Percentiles rank a stretch among this genome's conserved stretches.
Conservation (phyloP, 2,329 filamentous ascomycete species). For the Colletotrichum coccodes region DNA sequence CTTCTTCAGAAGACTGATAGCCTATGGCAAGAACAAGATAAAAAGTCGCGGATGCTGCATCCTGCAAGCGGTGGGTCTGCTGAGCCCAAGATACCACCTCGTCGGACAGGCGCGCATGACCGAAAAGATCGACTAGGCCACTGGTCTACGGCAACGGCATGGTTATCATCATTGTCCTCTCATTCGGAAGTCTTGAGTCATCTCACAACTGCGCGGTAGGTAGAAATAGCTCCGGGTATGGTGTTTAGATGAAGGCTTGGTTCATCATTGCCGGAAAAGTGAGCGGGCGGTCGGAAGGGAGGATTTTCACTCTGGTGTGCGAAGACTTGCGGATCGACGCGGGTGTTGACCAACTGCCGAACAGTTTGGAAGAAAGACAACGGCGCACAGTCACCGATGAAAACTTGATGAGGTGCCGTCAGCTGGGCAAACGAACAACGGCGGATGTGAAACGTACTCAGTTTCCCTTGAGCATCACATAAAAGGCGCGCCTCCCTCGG, state of each 20-base stretch:
- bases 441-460: conserved; percentile 39
- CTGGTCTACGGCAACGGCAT: conserved; percentile 43
- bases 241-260: conserved; percentile 35
- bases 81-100: conserved; percentile 55
- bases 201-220: conserved; percentile 37
- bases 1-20: conserved; percentile 52
- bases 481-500: conserved; percentile 63
- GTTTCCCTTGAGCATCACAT: conserved; percentile 62
- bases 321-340: conserved; percentile 60
- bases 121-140: conserved; percentile 61
- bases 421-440: neutral
- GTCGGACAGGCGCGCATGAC: conserved; percentile 48
- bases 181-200: neutral
- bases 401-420: conserved; percentile 41
- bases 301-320: conserved; percentile 57
- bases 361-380: conserved; percentile 67
- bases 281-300: conserved; percentile 49
- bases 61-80: conserved; percentile 43
- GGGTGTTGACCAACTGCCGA: conserved; percentile 59
- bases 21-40: conserved; percentile 64
- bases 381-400: conserved; percentile 66
- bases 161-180: neutral
- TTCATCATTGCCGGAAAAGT: conserved; percentile 26
- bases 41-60: conserved; percentile 51
- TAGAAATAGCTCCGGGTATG: conserved; percentile 34